Evolutionary conservation across 345 rosid genomes (phyloP), one percentile per base, ranked within the genome.

Genomic region (Sisymbrium altissimum): DNA sequence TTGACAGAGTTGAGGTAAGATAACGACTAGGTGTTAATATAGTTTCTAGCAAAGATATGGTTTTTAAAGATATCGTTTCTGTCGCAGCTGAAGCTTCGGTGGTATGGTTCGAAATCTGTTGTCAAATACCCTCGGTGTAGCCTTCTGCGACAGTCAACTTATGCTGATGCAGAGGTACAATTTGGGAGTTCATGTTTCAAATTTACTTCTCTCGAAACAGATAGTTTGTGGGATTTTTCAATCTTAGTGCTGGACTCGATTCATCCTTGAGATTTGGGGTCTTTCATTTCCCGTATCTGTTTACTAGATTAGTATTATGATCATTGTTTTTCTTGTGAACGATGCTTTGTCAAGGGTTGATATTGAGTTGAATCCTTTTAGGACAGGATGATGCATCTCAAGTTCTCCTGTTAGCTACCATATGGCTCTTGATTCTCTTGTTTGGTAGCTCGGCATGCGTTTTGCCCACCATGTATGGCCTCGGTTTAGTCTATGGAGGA

Each of bases 301-400:
- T n/a, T n/a, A n/a, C n/a, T n/a, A n/a, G n/a, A n/a, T n/a, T n/a
- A n/a, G n/a, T 17, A 36, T 35, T 15, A 23, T 10, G 14, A 63
- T 45, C 19, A 18, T 50, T 50, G 40, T 61, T 69, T 44, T 32
- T 54, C 14, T 64, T 27, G 32, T 72, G 36, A 25, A 33, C 12
- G 32, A 65, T 60, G 55, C 29, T 57, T 50, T 33, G 64, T 57
- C 72, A 71, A 71, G 59, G 73, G 64, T 66, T 78, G 78, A 82
- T 85, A 86, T 89, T 78, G 84, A 88, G 80, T 41, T 86, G 86
- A 73, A 73, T 91, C 89, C 81, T 79, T 91, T 87, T 94, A 91
- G 97, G 97, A 97, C 98, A 94, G 97, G 91, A 78, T 80, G 98
- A 94, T 84, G 67, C 84, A 73, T 91, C 98, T n/a, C 98, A 89